Evolutionary conservation across 495 filamentous ascomycete genomes (phyloP).

Genomic region (Aspergillus bertholletiae): DNA sequence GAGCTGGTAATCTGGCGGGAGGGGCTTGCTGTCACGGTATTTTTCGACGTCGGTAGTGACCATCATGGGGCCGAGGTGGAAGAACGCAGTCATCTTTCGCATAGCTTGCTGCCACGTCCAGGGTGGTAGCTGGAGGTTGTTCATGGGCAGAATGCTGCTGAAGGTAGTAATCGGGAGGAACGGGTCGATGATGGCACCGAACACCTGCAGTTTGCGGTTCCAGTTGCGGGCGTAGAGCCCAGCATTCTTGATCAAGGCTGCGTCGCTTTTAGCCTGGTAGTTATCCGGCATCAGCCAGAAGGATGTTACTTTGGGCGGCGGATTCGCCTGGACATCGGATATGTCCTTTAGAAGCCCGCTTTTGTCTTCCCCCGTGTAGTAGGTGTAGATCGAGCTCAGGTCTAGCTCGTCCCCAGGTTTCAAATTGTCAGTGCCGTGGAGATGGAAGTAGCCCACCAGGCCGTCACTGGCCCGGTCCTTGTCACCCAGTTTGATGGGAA

Average conservation of each 20-base stretch:
- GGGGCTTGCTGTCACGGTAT: constrained; percentile 7
- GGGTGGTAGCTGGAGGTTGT: constrained; percentile 27
- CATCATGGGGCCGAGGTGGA: constrained; percentile 39
- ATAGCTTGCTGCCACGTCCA: constrained; percentile 45
- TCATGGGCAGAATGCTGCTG: constrained; percentile 34
- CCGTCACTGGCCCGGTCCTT: constrained; percentile 32
- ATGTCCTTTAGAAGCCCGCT: neutral
- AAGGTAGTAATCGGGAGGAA: constrained; percentile 40
- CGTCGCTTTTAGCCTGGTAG: neutral
- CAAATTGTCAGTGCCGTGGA: neutral
- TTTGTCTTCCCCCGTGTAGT: constrained; percentile 12
- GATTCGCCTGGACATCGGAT: no score
- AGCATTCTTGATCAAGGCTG: neutral
- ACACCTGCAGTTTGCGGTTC: constrained; percentile 15
- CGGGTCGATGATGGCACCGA: constrained; percentile 43
- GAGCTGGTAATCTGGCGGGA: neutral
- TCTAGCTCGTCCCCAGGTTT: constrained; percentile 16
- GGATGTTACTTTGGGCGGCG: no score
- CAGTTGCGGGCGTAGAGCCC: constrained; percentile 1
- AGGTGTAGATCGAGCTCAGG: constrained; percentile 28
- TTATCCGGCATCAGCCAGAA: constrained; percentile 17
- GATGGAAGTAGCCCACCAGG: constrained; percentile 40
- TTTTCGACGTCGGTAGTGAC: constrained; percentile 24
- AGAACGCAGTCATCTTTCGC: constrained; percentile 43
- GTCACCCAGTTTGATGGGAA: constrained; percentile 43